phyloP scores from a whole-genome alignment of 768 basidiomycete genomes.

The Dacryopinax primogenitus region DNA sequence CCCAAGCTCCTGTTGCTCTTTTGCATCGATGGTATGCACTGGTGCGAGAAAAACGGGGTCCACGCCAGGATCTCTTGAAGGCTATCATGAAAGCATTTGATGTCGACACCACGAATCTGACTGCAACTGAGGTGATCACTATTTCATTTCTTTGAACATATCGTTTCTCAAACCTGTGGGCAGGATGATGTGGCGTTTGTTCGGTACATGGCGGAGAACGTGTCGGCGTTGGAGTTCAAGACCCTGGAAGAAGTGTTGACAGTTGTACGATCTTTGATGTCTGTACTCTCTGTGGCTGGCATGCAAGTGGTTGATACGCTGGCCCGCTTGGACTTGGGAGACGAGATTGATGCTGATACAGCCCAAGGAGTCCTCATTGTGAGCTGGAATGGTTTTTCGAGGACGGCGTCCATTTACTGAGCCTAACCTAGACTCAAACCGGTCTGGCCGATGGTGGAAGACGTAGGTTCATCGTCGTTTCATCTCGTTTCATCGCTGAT shows the following conservation, averaged over 20 bases:
- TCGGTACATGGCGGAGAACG: slow-evolving; percentile 91
- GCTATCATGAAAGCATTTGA: slow-evolving; percentile 73
- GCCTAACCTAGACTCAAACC: not conserved
- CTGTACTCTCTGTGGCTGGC: slow-evolving; percentile 62
- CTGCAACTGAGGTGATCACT: slow-evolving; percentile 43
- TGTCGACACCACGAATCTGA: slow-evolving; percentile 41
- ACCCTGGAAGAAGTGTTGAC: slow-evolving; percentile 85
- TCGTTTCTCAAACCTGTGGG: not conserved
- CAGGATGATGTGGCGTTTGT: slow-evolving; percentile 75
- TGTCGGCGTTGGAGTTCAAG: slow-evolving; percentile 86
- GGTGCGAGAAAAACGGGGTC: slow-evolving; percentile 76
- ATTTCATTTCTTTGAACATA: not conserved
- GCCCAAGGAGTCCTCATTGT: slow-evolving; percentile 7
- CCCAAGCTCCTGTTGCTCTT: slow-evolving; percentile 55
- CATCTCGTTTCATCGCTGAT: not conserved
- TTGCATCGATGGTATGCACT: slow-evolving; percentile 85
- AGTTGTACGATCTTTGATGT: slow-evolving; percentile 66
- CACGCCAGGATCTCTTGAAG: slow-evolving; percentile 78
- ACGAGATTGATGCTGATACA: slow-evolving; percentile 12
- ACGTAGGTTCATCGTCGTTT: not conserved
- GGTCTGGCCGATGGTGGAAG: slow-evolving; percentile 10
- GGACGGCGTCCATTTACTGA: not conserved
- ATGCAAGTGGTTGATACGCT: slow-evolving; percentile 66
- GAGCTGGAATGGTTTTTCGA: not conserved
- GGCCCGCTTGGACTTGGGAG: slow-evolving; percentile 49